phyloP scores from a whole-genome alignment of 176 grass and related monocot species.

The Metroxylon sagu region DNA sequence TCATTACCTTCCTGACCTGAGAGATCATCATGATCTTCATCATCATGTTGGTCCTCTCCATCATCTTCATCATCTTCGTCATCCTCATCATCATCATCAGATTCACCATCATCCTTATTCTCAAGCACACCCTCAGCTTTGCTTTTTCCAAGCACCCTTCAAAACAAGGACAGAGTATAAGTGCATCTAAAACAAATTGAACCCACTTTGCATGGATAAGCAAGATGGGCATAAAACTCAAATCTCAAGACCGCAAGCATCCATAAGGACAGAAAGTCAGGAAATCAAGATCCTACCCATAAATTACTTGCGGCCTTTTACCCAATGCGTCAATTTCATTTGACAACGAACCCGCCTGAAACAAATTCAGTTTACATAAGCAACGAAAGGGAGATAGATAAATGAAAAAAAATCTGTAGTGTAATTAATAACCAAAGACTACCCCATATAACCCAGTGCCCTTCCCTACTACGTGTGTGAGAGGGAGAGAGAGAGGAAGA shows the following conservation, averaged over 20 bases:
- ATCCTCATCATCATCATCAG: conserved; percentile 35
- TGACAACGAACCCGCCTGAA: conserved; percentile 5
- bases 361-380: neutral
- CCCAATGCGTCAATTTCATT: neutral
- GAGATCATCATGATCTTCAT: conserved; percentile 40
- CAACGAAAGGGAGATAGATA: neutral
- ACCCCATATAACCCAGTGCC: too few relatives aligned
- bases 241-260: too few relatives aligned
- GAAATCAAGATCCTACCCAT: conserved; percentile 1
- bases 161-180: neutral
- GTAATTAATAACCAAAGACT: too few relatives aligned
- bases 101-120: conserved; percentile 59
- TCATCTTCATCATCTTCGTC: conserved; percentile 42
- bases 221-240: too few relatives aligned
- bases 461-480: too few relatives aligned
- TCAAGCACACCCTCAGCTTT: conserved; percentile 35
- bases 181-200: too few relatives aligned
- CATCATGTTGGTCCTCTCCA: conserved; percentile 29
- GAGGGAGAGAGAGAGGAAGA: too few relatives aligned
- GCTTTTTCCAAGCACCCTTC: conserved; percentile 41
- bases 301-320: conserved; percentile 1
- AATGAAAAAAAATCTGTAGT: neutral
- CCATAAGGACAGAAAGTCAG: neutral
- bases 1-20: conserved; percentile 38
- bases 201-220: too few relatives aligned